Conservation (phyloP, 768 basidiomycete species). For the Hydnomerulius pinastri region DNA sequence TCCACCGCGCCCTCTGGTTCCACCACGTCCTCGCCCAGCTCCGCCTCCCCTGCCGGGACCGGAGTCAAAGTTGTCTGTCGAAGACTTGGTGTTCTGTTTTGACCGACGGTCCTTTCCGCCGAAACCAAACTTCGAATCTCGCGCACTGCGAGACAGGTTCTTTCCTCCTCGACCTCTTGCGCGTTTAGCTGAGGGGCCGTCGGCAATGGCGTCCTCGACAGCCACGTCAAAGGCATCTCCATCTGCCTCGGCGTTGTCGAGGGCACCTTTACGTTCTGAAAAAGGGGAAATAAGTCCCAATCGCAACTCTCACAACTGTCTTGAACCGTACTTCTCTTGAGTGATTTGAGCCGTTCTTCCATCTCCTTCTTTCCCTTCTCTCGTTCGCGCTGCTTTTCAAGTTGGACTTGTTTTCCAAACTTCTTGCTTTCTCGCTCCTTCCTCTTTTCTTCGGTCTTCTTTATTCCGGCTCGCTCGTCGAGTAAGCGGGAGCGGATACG, state of each 20-base stretch:
- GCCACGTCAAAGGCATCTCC: slow-evolving; percentile 80
- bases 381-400: slow-evolving; percentile 91
- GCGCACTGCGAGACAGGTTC: slow-evolving; percentile 54
- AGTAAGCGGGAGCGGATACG: slow-evolving; percentile 87
- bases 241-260: slow-evolving; percentile 62
- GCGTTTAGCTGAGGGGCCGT: slow-evolving; percentile 66
- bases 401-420: slow-evolving; percentile 96
- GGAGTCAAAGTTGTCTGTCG: slow-evolving; percentile 72
- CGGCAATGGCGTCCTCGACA: slow-evolving; percentile 85
- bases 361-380: slow-evolving; percentile 90
- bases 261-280: slow-evolving; percentile 80
- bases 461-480: slow-evolving; percentile 86
- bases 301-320: background rate
- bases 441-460: slow-evolving; percentile 88
- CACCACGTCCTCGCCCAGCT: slow-evolving; percentile 28
- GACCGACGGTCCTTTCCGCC: slow-evolving; percentile 67
- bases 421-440: slow-evolving; percentile 95
- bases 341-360: slow-evolving; percentile 79
- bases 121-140: slow-evolving; percentile 84
- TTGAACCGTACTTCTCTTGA: slow-evolving; percentile 80
- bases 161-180: slow-evolving; percentile 30
- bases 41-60: slow-evolving; percentile 37
- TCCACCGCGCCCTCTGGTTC: slow-evolving; percentile 32
- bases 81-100: slow-evolving; percentile 82
- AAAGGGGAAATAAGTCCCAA: slow-evolving; percentile 3